Base-by-base conservation (phyloP, 2,329 filamentous ascomycete genomes). In the Diaporthe velutina region DNA sequence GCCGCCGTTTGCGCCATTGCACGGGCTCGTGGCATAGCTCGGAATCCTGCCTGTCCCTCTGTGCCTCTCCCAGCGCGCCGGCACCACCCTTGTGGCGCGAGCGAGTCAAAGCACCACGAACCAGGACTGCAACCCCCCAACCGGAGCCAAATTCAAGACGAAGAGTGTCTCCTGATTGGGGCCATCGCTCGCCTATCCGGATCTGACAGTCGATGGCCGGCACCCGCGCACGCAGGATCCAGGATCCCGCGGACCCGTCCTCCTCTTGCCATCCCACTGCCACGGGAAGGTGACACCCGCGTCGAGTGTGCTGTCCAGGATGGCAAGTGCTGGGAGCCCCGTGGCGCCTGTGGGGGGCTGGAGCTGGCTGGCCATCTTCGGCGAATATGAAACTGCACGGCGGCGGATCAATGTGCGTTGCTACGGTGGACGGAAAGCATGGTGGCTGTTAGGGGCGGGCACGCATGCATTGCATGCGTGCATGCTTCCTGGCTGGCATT, bases 1-100 rank as follows among this genome's bases (percentile, higher is more conserved):
- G 48, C 48, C 64, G 64, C 64, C 48, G 48, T 68, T 68, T 68
- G 64, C 48, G 33, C 64, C 48, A 68, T 68, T 28, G 15, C 33
- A 68, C 48, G n/a, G 64, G 45, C 64, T 40, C 28, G 28, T 19
- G 19, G 42, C 61, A 66, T 52, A 30, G 61, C 33, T 67, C 33
- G n/a, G 30, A 33, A 38, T 8, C 33, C 5, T 30, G 17, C 3
- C 38, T 13, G 8, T 61, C 58, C 19, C 15, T 12, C 28, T 25
- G 22, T 50, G 22, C 12, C 30, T 64, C 40, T 52, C 30, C 64
- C 64, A 67, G 22, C 30, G 45, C 17, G 45, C 30, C 33, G 64
- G 30, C 30, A 67, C 64, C 64, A 52, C 30, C 22, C 61, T 67
- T 67, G 45, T 67, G 61, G 45, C 45, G 45, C 15, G 25, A 38